Percentiles rank a stretch among this genome's conserved stretches.
Evolutionary conservation across 352 stramenopile species (phyloP).

Genomic region (Phytopythium chamaehyphon): DNA sequence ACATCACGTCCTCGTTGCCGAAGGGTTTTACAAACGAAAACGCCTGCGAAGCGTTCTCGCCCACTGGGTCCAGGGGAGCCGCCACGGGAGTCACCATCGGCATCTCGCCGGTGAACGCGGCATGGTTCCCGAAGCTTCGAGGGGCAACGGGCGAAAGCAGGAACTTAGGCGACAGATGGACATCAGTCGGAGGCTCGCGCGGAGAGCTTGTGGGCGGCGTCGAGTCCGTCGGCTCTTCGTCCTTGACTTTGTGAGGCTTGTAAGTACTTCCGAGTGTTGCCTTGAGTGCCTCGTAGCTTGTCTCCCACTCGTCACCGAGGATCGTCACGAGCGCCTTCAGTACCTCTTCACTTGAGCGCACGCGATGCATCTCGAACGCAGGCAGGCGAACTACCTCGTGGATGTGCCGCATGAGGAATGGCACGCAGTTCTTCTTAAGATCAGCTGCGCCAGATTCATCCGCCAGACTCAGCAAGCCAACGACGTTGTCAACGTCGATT

Average conservation of each 20-base stretch:
- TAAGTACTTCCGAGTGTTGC: constrained; percentile 30
- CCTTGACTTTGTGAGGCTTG: constrained; percentile 22
- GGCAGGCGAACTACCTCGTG: constrained; percentile 77
- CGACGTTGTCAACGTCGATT: constrained; percentile 78
- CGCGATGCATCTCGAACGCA: constrained; percentile 70
- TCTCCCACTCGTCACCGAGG: constrained; percentile 73
- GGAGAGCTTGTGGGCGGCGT: constrained; percentile 19
- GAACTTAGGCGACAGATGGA: constrained; percentile 52
- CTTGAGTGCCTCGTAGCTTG: constrained; percentile 69
- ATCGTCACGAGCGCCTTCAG: constrained; percentile 77
- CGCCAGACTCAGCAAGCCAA: constrained; percentile 68
- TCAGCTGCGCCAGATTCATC: constrained; percentile 77
- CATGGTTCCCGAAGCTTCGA: constrained; percentile 29
- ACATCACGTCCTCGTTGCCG: constrained; percentile 56
- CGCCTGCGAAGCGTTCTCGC: constrained; percentile 29
- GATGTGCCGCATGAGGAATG: constrained; percentile 85
- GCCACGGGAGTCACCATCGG: constrained; percentile 9
- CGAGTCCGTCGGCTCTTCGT: constrained; percentile 19
- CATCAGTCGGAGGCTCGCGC: constrained; percentile 31
- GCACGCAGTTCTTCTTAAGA: constrained; percentile 83
- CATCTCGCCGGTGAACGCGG: constrained; percentile 44
- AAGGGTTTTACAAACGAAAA: constrained; percentile 69
- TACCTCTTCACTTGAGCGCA: constrained; percentile 80
- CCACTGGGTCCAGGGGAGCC: constrained; percentile 28
- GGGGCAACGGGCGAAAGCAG: constrained; percentile 38